Conservation (phyloP, 2,329 filamentous ascomycete genomes). For the Alternaria rosae region DNA sequence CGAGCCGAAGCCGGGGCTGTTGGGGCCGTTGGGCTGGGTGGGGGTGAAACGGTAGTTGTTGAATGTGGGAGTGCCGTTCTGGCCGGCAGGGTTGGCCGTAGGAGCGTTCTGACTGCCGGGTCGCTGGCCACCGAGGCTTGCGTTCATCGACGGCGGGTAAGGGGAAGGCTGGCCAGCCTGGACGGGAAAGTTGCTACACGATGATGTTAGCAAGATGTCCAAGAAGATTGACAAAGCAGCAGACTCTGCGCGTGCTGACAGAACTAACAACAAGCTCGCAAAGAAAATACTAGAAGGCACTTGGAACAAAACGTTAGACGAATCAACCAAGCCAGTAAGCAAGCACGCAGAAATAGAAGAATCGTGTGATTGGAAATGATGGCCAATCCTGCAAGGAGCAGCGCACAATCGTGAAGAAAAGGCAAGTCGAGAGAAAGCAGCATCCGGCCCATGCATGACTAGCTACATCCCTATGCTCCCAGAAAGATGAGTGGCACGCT, state of each 20-base stretch:
- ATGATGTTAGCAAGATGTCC: constrained; percentile 3
- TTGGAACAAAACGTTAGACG: constrained; percentile 25
- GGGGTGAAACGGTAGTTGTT: constrained; percentile 2
- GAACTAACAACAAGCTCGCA: constrained; percentile 3
- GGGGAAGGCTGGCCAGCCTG: constrained; percentile 10
- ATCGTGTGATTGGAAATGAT: constrained; percentile 46
- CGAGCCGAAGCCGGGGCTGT: constrained; percentile 6
- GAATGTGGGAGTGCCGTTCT: neutral
- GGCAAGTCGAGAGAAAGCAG: constrained; percentile 43
- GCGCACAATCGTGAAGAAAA: constrained; percentile 35
- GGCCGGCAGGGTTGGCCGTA: neutral
- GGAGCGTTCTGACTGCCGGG: neutral
- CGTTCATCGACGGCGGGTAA: constrained; percentile 5
- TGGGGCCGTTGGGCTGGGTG: constrained; percentile 8
- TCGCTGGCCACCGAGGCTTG: constrained; percentile 4
- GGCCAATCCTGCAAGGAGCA: constrained; percentile 45
- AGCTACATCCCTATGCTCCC: constrained; percentile 46
- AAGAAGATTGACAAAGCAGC: neutral
- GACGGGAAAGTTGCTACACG: constrained; percentile 1
- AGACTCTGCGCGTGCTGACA: constrained; percentile 4
- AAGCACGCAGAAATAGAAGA: constrained; percentile 37
- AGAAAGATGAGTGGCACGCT: constrained; percentile 36
- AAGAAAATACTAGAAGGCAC: constrained; percentile 14
- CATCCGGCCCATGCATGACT: constrained; percentile 43
- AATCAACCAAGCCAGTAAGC: constrained; percentile 34